A percentile compares a stretch with the other conserved stretches of the same genome.
phyloP scores from a whole-genome alignment of 371 early-diverging fungal genomes.

The Mucor irregularis region DNA sequence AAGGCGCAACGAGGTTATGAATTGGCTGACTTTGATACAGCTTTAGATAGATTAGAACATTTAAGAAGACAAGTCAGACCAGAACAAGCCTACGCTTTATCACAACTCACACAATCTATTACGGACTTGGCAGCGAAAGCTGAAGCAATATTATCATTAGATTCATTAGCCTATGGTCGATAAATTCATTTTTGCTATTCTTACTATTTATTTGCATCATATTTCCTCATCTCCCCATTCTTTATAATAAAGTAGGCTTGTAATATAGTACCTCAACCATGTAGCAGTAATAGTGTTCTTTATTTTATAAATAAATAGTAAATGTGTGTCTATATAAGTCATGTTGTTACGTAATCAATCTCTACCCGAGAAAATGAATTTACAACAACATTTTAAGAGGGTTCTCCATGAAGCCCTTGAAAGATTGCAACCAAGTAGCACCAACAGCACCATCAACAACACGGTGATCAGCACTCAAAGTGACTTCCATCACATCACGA shows the following conservation, averaged over 20 bases:
- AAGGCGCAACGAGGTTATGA: slow-evolving; percentile 16
- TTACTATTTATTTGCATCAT: no score
- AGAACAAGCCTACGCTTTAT: slow-evolving; percentile 34
- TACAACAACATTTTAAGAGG: slow-evolving; percentile 36
- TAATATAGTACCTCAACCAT: no score
- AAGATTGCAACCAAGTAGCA: slow-evolving; percentile 89
- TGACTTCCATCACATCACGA: slow-evolving; percentile 81
- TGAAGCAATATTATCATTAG: slow-evolving; percentile 29
- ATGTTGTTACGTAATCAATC: no score
- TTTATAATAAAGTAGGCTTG: no score
- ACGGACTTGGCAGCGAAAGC: slow-evolving; percentile 30
- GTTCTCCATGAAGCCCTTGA: slow-evolving; percentile 94
- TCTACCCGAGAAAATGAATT: no score
- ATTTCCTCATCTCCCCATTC: no score
- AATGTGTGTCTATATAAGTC: no score
- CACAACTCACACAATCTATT: slow-evolving; percentile 28
- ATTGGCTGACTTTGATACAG: slow-evolving; percentile 32
- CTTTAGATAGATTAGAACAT: slow-evolving; percentile 22
- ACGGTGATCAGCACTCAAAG: slow-evolving; percentile 94
- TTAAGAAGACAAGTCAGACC: slow-evolving; percentile 36
- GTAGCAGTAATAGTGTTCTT: no score
- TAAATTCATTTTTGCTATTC: no score
- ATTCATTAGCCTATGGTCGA: slow-evolving; percentile 27
- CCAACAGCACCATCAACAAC: slow-evolving; percentile 97
- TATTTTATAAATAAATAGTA: no score